Conservation (phyloP, 495 filamentous ascomycete species). For the Aspergillus hancockii region DNA sequence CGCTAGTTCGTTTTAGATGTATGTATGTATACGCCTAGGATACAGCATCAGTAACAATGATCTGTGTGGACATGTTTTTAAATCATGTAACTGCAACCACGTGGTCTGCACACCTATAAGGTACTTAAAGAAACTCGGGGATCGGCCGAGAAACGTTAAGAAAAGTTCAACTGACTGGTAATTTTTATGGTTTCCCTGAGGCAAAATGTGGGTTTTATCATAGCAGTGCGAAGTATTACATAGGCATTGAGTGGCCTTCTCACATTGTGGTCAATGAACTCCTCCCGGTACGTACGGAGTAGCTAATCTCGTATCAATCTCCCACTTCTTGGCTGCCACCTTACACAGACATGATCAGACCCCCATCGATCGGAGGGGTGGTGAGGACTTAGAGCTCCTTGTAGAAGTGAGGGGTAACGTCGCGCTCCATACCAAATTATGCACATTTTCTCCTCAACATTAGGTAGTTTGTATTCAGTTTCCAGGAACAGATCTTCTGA, state of each 20-base stretch:
- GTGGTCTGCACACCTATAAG: background rate
- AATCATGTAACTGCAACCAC: background rate
- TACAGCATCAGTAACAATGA: too few relatives aligned
- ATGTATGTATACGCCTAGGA: too few relatives aligned
- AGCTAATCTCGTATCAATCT: background rate
- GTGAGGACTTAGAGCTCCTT: background rate
- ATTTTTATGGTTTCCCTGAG: too few relatives aligned
- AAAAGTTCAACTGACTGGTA: background rate
- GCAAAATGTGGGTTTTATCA: too few relatives aligned
- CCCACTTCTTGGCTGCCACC: constrained; percentile 1
- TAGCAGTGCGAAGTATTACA: too few relatives aligned
- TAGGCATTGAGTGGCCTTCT: too few relatives aligned
- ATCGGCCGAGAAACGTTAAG: background rate
- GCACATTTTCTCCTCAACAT: background rate
- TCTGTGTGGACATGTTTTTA: too few relatives aligned
- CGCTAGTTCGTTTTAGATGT: too few relatives aligned
- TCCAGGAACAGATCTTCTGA: constrained; percentile 17
- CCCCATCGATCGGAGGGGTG: constrained; percentile 8
- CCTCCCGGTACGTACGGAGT: too few relatives aligned
- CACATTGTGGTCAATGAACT: too few relatives aligned
- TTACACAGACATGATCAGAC: constrained; percentile 8
- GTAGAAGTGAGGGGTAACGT: background rate
- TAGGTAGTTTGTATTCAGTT: background rate
- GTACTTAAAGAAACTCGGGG: background rate
- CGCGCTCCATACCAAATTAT: constrained; percentile 1